These are phyloP conservation scores for Sporothrix inflata DNA, from an alignment of 2,329 filamentous ascomycete species.

Conservation along the genomic window DNA sequence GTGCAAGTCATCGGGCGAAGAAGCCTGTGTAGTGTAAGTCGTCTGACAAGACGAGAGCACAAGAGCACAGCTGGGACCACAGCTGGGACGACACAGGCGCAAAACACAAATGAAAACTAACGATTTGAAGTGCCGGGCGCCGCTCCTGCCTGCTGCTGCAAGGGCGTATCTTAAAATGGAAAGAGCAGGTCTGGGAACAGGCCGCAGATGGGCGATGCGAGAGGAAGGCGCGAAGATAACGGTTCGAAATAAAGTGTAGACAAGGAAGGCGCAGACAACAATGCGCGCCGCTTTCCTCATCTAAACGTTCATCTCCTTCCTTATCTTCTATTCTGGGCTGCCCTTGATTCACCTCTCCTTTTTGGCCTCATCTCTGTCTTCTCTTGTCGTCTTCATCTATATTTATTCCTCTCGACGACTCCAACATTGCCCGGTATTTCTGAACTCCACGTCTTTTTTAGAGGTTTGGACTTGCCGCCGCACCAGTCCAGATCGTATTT, in stretches of 20 bases:
- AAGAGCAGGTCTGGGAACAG: slow-evolving; percentile 19
- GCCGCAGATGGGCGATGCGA: neutral
- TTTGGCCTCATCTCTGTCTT: neutral
- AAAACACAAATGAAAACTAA: neutral
- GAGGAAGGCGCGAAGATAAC: slow-evolving; percentile 16
- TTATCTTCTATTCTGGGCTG: neutral
- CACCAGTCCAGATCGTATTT: neutral
- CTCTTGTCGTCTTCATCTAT: neutral
- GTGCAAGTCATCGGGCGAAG: too few relatives aligned
- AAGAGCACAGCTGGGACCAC: neutral
- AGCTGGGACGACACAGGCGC: neutral
- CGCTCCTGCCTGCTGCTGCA: neutral
- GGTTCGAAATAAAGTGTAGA: neutral
- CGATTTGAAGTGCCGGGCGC: neutral
- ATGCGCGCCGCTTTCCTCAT: neutral
- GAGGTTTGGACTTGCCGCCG: slow-evolving; percentile 7
- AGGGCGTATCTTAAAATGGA: slow-evolving; percentile 16
- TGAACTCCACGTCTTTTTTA: neutral
- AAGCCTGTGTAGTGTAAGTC: too few relatives aligned
- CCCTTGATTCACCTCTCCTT: neutral
- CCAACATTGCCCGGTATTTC: slow-evolving; percentile 10
- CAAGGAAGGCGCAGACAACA: slow-evolving; percentile 2
- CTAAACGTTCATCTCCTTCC: neutral
- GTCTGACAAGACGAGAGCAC: neutral
- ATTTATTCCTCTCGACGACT: neutral